Evolutionary conservation across 2,329 filamentous ascomycete genomes (phyloP), one percentile per base, ranked within the genome.

Genomic region (Cytospora paraplurivora): DNA sequence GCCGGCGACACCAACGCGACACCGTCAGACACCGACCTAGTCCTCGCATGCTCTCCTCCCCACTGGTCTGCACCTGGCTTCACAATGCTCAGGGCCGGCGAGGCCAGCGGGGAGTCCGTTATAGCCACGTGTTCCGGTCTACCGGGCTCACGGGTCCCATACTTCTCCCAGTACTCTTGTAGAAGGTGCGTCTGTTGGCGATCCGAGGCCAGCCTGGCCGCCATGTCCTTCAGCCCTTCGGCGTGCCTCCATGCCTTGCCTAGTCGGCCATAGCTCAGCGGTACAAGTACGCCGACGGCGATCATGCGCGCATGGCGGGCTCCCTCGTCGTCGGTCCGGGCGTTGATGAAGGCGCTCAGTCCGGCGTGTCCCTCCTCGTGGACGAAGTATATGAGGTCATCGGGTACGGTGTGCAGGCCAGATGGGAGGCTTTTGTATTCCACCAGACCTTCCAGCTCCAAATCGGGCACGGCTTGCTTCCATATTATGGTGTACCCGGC

Each of bases 391-490:
- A 93, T 91, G 58, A 98, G 81, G 76, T 99, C 95, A 68, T 93
- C 87, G 37, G 88, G 82, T 21, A 98, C 92, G 63, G 92, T 90
- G 77, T 99, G 95, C 56, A 97, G 77, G 32, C 95, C 95, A 0
- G 94, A 98, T 2, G 95, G 95, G 54, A 99, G 83, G 66, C 92
- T 96, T 78, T 97, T 98, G 84, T 93, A 99, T 77, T 99, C 95
- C 71, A 97, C 92, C 32, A 90, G 87, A 62, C 92, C 92, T 69
- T 96, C 91, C 56, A 98, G 84, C 76, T 85, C 82, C 77, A 94
- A 83, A 56, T 86, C 88, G 15, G 87, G 81, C 1, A 86, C 77
- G 13, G 89, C 86, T 68, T 86, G 87, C 76, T 96, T 92, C 95
- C 95, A 98, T 41, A 87, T 86, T 72, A 98, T 90, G 53, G 92